Conservation (phyloP, 768 basidiomycete species). For the Russula compacta region DNA sequence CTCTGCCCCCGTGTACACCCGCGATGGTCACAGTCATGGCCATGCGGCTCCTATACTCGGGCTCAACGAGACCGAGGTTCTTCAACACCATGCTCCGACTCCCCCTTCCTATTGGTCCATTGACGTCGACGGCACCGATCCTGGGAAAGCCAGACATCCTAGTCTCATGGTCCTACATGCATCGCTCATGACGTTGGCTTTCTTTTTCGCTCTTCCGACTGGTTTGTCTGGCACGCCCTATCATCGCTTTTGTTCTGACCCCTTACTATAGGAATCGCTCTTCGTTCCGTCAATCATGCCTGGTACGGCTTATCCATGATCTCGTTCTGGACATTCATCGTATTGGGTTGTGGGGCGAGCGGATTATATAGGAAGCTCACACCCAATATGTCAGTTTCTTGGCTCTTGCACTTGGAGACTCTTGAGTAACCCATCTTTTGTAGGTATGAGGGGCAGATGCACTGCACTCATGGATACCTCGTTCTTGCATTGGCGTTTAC, state of each 20-base stretch:
- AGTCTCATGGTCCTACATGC: constrained; percentile 66
- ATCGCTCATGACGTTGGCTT: constrained; percentile 67
- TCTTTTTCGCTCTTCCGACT: constrained; percentile 73
- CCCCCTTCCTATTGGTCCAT: constrained; percentile 78
- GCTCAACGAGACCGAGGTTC: constrained; percentile 72
- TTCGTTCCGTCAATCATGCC: constrained; percentile 69
- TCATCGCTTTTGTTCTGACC: not conserved
- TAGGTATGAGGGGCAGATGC: constrained; percentile 61
- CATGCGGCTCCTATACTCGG: constrained; percentile 44
- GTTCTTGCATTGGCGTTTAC: constrained; percentile 37
- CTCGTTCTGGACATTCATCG: constrained; percentile 51
- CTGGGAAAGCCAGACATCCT: constrained; percentile 43
- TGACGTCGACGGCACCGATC: constrained; percentile 53
- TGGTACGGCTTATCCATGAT: constrained; percentile 49
- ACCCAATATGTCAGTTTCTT: constrained; percentile 64
- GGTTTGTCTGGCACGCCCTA: constrained; percentile 37
- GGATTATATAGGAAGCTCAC: constrained; percentile 69
- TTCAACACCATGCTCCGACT: constrained; percentile 53
- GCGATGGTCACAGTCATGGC: constrained; percentile 34
- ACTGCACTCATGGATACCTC: constrained; percentile 55
- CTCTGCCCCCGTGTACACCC: not conserved
- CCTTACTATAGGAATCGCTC: constrained; percentile 51
- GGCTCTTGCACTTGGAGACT: constrained; percentile 25
- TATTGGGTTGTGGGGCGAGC: constrained; percentile 59
- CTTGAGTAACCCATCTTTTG: not conserved